A percentile compares a stretch with the other conserved stretches of the same genome.
phyloP scores from a whole-genome alignment of 495 filamentous ascomycete species.

The Podospora bellae-mahoneyi region DNA sequence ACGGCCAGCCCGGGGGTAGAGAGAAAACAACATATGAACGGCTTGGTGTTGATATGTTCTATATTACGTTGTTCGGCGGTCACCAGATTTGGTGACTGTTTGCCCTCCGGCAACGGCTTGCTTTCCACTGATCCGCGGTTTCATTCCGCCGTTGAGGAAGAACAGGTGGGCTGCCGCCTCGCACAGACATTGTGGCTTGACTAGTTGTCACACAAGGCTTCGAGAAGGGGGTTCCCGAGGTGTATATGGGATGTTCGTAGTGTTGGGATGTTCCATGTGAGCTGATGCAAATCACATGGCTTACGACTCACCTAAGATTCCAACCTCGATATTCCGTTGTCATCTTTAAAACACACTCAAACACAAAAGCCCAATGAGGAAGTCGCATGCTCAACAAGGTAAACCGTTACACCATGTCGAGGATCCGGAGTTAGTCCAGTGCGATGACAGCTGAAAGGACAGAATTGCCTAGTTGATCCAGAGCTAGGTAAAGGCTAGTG shows the following conservation, averaged over 20 bases:
- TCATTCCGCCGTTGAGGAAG: not conserved
- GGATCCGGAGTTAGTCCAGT: not conserved
- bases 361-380: not conserved
- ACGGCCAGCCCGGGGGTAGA: not conserved
- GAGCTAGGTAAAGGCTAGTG: not conserved
- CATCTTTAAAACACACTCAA: not conserved
- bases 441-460: not conserved
- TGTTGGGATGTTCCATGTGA: not conserved
- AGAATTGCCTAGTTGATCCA: not conserved
- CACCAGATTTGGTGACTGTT: not conserved
- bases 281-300: not conserved
- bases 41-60: not conserved
- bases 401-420: not conserved
- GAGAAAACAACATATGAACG: not conserved
- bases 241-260: not conserved
- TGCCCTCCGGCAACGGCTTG: not conserved
- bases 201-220: slow-evolving; percentile 5
- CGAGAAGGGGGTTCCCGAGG: not conserved
- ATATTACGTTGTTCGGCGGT: not conserved
- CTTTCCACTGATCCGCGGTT: not conserved
- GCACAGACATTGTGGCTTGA: slow-evolving; percentile 9
- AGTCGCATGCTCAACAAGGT: not conserved
- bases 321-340: too few species aligned
- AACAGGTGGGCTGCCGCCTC: not conserved
- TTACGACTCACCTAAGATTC: not conserved